phyloP scores from a whole-genome alignment of 1,284 basidiomycete species.

The Sphaerobolus stellatus region DNA sequence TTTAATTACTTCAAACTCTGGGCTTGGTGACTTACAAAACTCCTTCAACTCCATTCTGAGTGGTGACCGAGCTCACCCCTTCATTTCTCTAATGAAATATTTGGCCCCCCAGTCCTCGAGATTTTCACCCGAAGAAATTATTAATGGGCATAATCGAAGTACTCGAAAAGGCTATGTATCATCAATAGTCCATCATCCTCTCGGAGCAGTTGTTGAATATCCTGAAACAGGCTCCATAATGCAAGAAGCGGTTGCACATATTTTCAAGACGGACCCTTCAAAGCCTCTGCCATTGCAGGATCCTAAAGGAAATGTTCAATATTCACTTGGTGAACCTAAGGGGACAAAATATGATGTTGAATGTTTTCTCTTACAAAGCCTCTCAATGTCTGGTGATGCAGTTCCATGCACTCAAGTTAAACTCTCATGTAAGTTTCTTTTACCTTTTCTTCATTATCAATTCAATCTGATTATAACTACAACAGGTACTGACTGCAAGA shows the following conservation, averaged over 20 bases:
- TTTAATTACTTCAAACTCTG: too few species aligned
- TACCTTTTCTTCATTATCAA: not conserved
- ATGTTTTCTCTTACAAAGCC: not conserved
- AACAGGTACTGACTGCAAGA: not conserved
- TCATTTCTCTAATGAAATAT: not conserved
- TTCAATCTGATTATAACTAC: not conserved
- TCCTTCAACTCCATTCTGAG: too few species aligned
- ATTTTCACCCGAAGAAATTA: not conserved
- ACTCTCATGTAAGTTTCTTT: not conserved
- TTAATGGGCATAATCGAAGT: not conserved
- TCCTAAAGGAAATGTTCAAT: not conserved
- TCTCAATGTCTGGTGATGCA: not conserved
- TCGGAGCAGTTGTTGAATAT: slow-evolving; percentile 7
- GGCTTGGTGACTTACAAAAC: too few species aligned
- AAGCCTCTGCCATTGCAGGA: not conserved
- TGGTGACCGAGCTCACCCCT: too few species aligned
- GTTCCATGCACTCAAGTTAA: not conserved
- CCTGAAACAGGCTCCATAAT: not conserved
- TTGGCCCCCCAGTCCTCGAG: not conserved
- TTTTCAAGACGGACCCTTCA: not conserved
- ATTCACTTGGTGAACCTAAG: not conserved
- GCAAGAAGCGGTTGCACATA: not conserved
- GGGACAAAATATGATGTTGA: not conserved
- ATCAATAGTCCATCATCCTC: not conserved
- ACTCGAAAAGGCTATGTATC: not conserved